Evolutionary conservation across 345 rosid species (phyloP), one percentile per base, ranked within the genome.

Genomic region (Triadica sebifera): DNA sequence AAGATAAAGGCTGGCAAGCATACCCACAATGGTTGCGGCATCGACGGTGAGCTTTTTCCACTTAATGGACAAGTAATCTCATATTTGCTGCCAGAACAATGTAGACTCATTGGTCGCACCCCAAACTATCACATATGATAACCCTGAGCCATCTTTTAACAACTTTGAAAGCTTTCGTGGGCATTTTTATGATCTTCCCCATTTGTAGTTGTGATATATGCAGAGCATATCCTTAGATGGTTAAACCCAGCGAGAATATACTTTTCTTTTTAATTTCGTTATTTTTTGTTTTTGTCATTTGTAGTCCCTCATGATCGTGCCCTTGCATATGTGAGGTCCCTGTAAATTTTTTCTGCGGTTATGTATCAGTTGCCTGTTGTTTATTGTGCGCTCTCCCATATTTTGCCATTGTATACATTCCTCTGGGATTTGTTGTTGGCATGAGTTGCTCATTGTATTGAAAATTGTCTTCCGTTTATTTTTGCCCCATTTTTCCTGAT

Each of bases 21-120:
- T 76, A 87, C 91, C 13, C 97, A 90, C 74, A 90, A 84, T 77
- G 87, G 93, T 72, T 93, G 98, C 69, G 99, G 98, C 66, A 93
- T 95, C 73, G 98, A 95, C 49, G 99, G 99, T 24, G 99, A 95
- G 80, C 73, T 91, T 68, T 93, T 93, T 69, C 86, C 88, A 12
- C 88, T 95, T 47, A 87, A 91, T 63, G 99, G 98, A 53, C 93
- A 90, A 85, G 96, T 91, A 57, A 70, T 87, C 70, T 91, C 98
- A 20, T 87, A 86, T 4, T 79, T 95, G 87, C 86, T 91, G 51
- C 99, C 99, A 0, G 99, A 95, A 67, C 99, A 95, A 70, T 95
- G 99, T 90, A 80, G 96, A 80, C 85, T 95, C 49, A 95, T 93
- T 61, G 98, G 98, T 69, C 89, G 88, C 41, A 41, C 70, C 53